A percentile compares a stretch with the other conserved stretches of the same genome.
Conservation (phyloP, 2,329 filamentous ascomycete species). For the Botrytis paeoniae region DNA sequence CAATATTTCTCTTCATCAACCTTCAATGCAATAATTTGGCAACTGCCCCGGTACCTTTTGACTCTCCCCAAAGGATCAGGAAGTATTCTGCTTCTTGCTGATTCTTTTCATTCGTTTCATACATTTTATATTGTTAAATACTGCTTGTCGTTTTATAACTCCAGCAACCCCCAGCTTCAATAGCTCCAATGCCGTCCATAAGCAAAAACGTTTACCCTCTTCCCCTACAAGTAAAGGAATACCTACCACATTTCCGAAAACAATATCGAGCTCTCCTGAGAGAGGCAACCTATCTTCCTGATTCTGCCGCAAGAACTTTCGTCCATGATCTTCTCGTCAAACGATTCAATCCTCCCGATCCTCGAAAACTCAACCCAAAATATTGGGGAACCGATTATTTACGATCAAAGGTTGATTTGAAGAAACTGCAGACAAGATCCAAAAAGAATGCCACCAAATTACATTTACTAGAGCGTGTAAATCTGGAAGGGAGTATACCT, state of each 20-base stretch:
- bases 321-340: slow-evolving; percentile 44
- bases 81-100: background rate
- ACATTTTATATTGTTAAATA: background rate
- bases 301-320: slow-evolving; percentile 46
- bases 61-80: background rate
- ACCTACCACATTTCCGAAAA: slow-evolving; percentile 33
- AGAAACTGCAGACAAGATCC: slow-evolving; percentile 29
- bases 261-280: slow-evolving; percentile 60
- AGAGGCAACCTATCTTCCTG: slow-evolving; percentile 58
- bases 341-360: slow-evolving; percentile 44
- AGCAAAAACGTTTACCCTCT: background rate
- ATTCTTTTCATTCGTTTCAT: background rate
- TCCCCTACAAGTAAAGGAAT: background rate
- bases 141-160: background rate
- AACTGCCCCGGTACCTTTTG: background rate
- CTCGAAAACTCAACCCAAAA: slow-evolving; percentile 1
- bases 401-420: background rate
- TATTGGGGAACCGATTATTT: slow-evolving; percentile 15
- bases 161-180: background rate
- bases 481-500: slow-evolving; percentile 45
- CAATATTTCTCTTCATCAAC: background rate
- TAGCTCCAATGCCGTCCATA: background rate
- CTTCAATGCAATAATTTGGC: background rate
- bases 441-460: slow-evolving; percentile 38
- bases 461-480: slow-evolving; percentile 49